Percentiles rank a stretch among this genome's conserved stretches.
Evolutionary conservation across 805 yeast species (phyloP).

Genomic region (Pichia deserticola): DNA sequence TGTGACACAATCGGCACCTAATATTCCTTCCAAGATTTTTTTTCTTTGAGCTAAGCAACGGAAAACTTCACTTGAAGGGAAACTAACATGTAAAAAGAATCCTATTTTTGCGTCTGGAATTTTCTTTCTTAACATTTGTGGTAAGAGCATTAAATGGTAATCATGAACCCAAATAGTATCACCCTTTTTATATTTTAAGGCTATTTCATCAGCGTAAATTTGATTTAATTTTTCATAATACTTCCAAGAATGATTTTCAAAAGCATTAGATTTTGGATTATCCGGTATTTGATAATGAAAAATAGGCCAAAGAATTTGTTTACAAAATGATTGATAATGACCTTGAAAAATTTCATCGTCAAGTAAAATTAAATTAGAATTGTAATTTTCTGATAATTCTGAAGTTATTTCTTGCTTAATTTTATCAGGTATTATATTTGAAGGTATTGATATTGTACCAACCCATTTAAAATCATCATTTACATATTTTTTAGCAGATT

Average conservation of each 20-base stretch:
- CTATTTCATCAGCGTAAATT: conserved; percentile 68
- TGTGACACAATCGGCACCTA: conserved; percentile 82
- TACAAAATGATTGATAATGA: conserved; percentile 85
- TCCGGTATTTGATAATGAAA: conserved; percentile 91
- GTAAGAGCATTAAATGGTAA: conserved; percentile 82
- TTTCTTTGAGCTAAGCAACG: conserved; percentile 87
- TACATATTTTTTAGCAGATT: conserved; percentile 41
- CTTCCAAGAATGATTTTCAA: conserved; percentile 93
- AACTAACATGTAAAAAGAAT: conserved; percentile 85
- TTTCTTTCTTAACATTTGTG: conserved; percentile 67
- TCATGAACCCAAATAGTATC: conserved; percentile 92
- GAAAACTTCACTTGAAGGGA: conserved; percentile 93
- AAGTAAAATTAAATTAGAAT: conserved; percentile 61
- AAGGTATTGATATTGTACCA: conserved; percentile 90
- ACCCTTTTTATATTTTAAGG: conserved; percentile 58
- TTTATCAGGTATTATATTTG: conserved; percentile 62
- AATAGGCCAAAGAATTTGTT: conserved; percentile 95
- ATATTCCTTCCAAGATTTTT: conserved; percentile 66
- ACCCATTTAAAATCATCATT: conserved; percentile 54
- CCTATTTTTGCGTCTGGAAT: conserved; percentile 85
- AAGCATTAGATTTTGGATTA: conserved; percentile 86
- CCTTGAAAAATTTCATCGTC: conserved; percentile 80
- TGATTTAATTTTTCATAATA: conserved; percentile 72
- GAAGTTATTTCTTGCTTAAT: conserved; percentile 48
- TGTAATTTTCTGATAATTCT: conserved; percentile 40